Percentiles rank a stretch among this genome's conserved stretches.
Conservation (phyloP, 805 yeast species). For the Naumovozyma castellii region DNA sequence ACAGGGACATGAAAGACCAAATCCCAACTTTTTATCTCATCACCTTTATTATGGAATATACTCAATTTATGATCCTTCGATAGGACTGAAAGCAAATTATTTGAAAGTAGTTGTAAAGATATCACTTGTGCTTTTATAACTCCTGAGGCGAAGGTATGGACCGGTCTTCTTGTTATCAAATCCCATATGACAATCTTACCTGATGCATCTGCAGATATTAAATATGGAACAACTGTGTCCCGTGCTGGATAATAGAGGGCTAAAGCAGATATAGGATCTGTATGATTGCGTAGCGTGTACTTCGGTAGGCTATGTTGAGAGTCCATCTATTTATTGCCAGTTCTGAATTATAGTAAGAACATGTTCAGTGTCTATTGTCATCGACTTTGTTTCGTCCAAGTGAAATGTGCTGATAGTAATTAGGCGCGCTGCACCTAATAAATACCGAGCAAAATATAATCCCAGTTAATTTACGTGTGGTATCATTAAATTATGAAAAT, state of each 20-base stretch:
- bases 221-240: slow-evolving; percentile 5
- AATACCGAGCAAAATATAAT: too few relatives aligned
- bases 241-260: not conserved
- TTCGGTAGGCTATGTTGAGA: slow-evolving; percentile 2
- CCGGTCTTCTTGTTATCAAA: slow-evolving; percentile 22
- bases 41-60: slow-evolving; percentile 4
- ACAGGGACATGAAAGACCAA: slow-evolving; percentile 21
- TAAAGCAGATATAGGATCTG: slow-evolving; percentile 5
- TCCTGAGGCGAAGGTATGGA: slow-evolving; percentile 4
- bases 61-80: slow-evolving; percentile 23
- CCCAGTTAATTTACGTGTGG: too few relatives aligned
- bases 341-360: too few relatives aligned
- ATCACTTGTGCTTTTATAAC: slow-evolving; percentile 11
- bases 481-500: too few relatives aligned
- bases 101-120: slow-evolving; percentile 9
- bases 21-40: not conserved
- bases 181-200: slow-evolving; percentile 25
- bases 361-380: too few relatives aligned
- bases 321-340: not conserved
- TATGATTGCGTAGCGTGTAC: slow-evolving; percentile 7
- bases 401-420: too few relatives aligned
- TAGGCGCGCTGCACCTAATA: too few relatives aligned
- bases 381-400: too few relatives aligned
- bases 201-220: slow-evolving; percentile 22
- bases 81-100: slow-evolving; percentile 11